phyloP scores from a whole-genome alignment of 192 early-diverging fungal genomes.

The Phlyctochytrium planicorne region DNA sequence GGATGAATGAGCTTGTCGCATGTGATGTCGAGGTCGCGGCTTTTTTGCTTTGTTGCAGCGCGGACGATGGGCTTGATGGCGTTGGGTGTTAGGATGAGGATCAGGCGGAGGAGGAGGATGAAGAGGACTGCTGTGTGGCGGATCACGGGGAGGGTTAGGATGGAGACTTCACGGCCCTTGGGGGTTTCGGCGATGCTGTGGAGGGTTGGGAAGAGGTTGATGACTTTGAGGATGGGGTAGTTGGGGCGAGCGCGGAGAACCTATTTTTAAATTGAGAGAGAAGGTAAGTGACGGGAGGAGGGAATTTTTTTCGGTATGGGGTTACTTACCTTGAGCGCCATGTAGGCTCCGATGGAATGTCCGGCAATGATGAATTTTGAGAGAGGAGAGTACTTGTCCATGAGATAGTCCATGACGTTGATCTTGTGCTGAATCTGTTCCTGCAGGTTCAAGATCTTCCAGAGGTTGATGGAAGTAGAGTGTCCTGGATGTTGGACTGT shows the following conservation, averaged over 20 bases:
- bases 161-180: constrained; percentile 50
- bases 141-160: constrained; percentile 17
- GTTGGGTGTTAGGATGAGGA: constrained; percentile 20
- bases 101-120: constrained; percentile 33
- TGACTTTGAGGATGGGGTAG: constrained; percentile 60
- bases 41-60: constrained; percentile 21
- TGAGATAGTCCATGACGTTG: constrained; percentile 56
- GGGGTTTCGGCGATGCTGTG: constrained; percentile 75
- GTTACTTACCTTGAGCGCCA: constrained; percentile 40
- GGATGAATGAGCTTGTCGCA: constrained; percentile 63
- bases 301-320: constrained; percentile 23
- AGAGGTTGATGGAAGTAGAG: constrained; percentile 33
- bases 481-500: constrained; percentile 67
- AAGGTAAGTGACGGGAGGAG: constrained; percentile 15
- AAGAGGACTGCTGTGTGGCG: constrained; percentile 42
- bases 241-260: constrained; percentile 61
- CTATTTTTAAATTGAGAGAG: constrained; percentile 32
- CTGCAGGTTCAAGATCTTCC: constrained; percentile 43
- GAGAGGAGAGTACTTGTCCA: constrained; percentile 38
- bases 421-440: constrained; percentile 73
- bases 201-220: constrained; percentile 79
- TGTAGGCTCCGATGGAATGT: constrained; percentile 69
- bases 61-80: neutral
- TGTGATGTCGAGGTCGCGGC: constrained; percentile 53
- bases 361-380: constrained; percentile 53